phyloP scores from a whole-genome alignment of 306 rosid species.

The Fragaria ananassa region DNA sequence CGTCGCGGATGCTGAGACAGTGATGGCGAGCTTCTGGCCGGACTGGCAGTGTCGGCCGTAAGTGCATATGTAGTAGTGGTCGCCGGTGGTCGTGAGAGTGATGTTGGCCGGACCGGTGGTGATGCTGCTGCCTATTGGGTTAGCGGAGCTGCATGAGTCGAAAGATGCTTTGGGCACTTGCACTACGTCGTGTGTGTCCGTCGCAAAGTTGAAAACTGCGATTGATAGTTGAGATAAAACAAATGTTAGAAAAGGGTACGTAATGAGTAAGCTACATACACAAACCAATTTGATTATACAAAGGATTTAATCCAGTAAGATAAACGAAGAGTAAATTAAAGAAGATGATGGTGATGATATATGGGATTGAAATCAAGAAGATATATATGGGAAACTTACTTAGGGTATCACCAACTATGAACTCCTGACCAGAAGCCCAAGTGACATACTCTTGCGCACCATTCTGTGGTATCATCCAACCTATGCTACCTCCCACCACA shows the following conservation, averaged over 20 bases:
- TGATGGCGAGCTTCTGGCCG: constrained; percentile 31
- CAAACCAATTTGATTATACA: too few relatives aligned
- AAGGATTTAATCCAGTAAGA: too few relatives aligned
- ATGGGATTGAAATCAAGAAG: background rate
- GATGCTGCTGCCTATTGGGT: background rate
- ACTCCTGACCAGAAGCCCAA: constrained; percentile 33
- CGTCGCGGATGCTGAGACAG: constrained; percentile 13
- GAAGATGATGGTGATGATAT: background rate
- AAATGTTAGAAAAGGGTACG: too few relatives aligned
- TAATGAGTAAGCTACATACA: too few relatives aligned
- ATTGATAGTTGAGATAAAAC: background rate
- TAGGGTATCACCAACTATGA: constrained; percentile 36
- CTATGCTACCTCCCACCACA: constrained; percentile 37
- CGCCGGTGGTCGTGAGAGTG: constrained; percentile 13
- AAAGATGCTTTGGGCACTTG: constrained; percentile 19
- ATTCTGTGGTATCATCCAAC: constrained; percentile 32
- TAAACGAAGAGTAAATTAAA: too few relatives aligned
- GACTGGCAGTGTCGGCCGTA: constrained; percentile 15
- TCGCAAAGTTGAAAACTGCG: constrained; percentile 12
- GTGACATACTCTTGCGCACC: constrained; percentile 4
- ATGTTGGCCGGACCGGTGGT: constrained; percentile 20
- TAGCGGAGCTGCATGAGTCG: constrained; percentile 5
- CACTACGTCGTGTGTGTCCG: background rate
- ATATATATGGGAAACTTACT: background rate
- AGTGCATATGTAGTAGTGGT: constrained; percentile 28